Evolutionary conservation across 2,329 filamentous ascomycete species (phyloP).

Genomic region (Epichloe typhina): DNA sequence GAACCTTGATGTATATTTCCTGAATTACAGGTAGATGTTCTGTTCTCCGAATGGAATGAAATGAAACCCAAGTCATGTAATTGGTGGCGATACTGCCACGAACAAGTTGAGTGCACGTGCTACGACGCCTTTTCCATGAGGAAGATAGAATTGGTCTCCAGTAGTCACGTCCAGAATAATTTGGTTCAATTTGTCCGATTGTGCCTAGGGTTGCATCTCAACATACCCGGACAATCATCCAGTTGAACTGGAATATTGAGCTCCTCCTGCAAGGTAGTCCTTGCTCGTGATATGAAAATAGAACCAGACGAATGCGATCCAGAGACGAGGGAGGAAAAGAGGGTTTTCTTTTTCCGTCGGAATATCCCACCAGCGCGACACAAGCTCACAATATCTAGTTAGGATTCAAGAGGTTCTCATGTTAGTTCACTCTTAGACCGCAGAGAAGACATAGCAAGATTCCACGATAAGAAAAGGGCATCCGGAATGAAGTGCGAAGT

Average conservation of each 20-base stretch:
- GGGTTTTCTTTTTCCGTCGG: background rate
- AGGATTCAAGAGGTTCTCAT: background rate
- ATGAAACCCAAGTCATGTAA: too few species aligned
- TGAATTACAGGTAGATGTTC: too few species aligned
- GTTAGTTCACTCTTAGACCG: slow-evolving; percentile 1
- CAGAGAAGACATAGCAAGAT: background rate
- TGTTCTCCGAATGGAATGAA: too few species aligned
- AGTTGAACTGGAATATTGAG: background rate
- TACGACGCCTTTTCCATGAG: too few species aligned
- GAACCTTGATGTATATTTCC: too few species aligned
- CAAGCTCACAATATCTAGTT: background rate
- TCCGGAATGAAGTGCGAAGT: background rate
- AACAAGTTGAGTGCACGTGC: too few species aligned
- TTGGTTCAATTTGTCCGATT: background rate
- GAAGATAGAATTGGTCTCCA: background rate
- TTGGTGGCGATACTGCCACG: too few species aligned
- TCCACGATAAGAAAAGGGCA: background rate
- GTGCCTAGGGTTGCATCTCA: too few species aligned
- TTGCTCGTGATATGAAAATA: background rate
- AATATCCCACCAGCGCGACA: background rate
- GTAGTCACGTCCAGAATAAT: background rate
- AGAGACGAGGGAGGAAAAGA: too few species aligned
- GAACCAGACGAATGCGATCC: too few species aligned
- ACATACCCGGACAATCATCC: background rate
- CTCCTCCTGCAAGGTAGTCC: too few species aligned